phyloP scores from a whole-genome alignment of 1,284 basidiomycete genomes.

The Leccinum glutinopallens region DNA sequence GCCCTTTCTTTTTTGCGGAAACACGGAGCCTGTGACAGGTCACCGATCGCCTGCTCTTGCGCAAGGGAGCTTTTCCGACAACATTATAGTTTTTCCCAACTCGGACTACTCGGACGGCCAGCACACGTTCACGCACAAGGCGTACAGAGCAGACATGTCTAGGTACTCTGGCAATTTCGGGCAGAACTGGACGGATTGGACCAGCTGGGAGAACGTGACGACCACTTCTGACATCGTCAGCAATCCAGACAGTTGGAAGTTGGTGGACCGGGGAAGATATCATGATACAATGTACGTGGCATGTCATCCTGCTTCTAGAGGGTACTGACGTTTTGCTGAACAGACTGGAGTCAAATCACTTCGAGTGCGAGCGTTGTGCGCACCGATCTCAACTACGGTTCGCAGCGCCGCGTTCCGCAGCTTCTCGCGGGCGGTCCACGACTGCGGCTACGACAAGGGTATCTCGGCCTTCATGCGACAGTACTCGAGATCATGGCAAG shows the following conservation, averaged over 20 bases:
- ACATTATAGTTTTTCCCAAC: constrained; percentile 82
- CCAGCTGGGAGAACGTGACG: constrained; percentile 72
- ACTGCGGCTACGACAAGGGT: constrained; percentile 88
- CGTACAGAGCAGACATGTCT: constrained; percentile 85
- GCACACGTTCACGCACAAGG: constrained; percentile 79
- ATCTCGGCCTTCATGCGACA: constrained; percentile 69
- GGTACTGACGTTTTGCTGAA: constrained; percentile 9
- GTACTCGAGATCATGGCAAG: constrained; percentile 79
- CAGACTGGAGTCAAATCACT: constrained; percentile 76
- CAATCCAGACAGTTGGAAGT: constrained; percentile 52
- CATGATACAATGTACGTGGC: constrained; percentile 77
- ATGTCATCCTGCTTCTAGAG: not conserved
- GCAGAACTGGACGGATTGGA: constrained; percentile 80
- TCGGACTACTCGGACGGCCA: constrained; percentile 69
- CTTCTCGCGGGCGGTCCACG: constrained; percentile 82
- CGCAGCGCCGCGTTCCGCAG: constrained; percentile 79
- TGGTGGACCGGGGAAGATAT: constrained; percentile 88
- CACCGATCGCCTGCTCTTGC: constrained; percentile 74
- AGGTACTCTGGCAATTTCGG: constrained; percentile 87
- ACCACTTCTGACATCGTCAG: constrained; percentile 58
- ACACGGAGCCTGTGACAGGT: constrained; percentile 40
- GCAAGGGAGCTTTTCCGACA: constrained; percentile 70
- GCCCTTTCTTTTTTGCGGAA: not conserved
- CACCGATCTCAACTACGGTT: constrained; percentile 67
- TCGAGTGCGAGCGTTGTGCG: constrained; percentile 70